Evolutionary conservation across 2,329 filamentous ascomycete genomes (phyloP), one percentile per base, ranked within the genome.

Genomic region (Boeremia exigua): DNA sequence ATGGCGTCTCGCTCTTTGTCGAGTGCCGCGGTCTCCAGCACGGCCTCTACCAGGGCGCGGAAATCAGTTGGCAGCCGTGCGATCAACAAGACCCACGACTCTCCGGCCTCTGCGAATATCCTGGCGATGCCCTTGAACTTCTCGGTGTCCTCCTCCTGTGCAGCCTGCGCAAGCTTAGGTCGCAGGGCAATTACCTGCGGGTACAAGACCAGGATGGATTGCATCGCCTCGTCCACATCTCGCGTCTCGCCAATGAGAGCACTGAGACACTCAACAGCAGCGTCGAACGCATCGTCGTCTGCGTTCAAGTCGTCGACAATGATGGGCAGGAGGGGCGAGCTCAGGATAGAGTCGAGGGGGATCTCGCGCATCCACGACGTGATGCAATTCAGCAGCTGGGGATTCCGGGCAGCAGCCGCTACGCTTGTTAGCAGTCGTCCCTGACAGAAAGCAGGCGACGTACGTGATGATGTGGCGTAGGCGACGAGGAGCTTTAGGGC

Each of bases 281-380:
- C 86, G 68, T 96, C 89, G 67, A 96, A 91, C 8, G 94, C 92
- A 37, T 82, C 80, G 32, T 96, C 91, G 32, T 96, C 91, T 56
- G 86, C 84, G 42, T 89, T 84, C 29, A 97, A 79, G 6, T 90
- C 92, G 62, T 87, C 85, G 70, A 97, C 86, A 45, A 97, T 86
- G 48, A 93, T 82, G 62, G 91, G 86, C 65, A 99, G 82, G 12
- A 99, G 82, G 6, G 93, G 89, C 1, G 94, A 97, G 66, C 88
- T 89, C 63, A 96, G 89, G 61, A 99, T 87, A 59, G 90, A 88
- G 61, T 83, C 84, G 43, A 96, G 85, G 0, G 94, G 91, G 6
- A 99, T 91, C 78, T 99, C 95, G 66, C 92, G 87, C 64, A 98
- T 84, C 95, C 95, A 99, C 3, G 95, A 97, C 29, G 92, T 96